Percentiles rank a stretch among this genome's conserved stretches.
Conservation (phyloP, 345 rosid species). For the Lumnitzera racemosa region DNA sequence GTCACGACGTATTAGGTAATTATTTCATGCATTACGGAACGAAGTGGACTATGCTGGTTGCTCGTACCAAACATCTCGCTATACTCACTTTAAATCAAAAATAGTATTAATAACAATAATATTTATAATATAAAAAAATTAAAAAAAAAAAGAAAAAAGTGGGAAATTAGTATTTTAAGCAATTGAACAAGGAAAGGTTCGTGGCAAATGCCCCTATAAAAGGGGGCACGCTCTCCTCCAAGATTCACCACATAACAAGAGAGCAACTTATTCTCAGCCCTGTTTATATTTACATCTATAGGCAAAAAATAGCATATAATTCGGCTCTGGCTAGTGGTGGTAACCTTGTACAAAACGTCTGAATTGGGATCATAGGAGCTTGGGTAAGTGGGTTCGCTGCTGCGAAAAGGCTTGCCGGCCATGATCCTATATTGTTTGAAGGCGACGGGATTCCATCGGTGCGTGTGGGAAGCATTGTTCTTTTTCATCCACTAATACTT, state of each 20-base stretch:
- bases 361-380: slow-evolving; percentile 70
- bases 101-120: no score
- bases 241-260: no score
- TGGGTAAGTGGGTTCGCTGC: slow-evolving; percentile 90
- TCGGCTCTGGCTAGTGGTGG: not conserved
- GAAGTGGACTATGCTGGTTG: not conserved
- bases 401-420: slow-evolving; percentile 55
- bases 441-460: slow-evolving; percentile 68
- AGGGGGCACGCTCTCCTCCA: no score
- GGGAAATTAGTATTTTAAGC: no score
- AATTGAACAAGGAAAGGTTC: no score
- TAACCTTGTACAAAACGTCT: not conserved
- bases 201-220: no score
- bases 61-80: not conserved
- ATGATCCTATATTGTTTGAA: slow-evolving; percentile 67
- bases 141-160: no score
- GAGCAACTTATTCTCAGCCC: no score
- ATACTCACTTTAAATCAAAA: no score
- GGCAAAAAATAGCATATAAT: no score
- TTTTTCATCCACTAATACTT: slow-evolving; percentile 65
- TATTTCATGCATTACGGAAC: slow-evolving; percentile 1
- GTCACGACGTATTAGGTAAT: not conserved
- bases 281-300: no score
- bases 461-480: slow-evolving; percentile 92
- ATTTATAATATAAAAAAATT: no score